phyloP scores from a whole-genome alignment of 306 rosid species.

The Cicer arietinum region DNA sequence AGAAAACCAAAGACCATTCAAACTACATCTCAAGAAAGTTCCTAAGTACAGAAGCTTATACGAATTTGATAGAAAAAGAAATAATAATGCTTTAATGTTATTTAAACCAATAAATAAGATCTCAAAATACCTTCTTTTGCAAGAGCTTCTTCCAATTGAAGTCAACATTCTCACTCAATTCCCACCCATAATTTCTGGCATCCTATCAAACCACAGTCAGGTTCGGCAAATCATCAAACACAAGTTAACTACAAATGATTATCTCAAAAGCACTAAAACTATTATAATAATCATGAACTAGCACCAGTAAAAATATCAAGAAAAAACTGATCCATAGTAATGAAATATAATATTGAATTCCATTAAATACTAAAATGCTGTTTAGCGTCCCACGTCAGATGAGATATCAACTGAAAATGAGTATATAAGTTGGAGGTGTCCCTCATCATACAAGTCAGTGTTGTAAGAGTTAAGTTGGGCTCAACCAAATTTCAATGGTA shows the following conservation, averaged over 20 bases:
- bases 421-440: too few species aligned
- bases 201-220: constrained; percentile 61
- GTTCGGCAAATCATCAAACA: constrained; percentile 23
- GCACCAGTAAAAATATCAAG: constrained; percentile 8
- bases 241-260: constrained; percentile 16
- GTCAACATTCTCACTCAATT: constrained; percentile 79
- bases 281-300: constrained; percentile 16
- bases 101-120: constrained; percentile 20
- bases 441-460: too few species aligned
- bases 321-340: constrained; percentile 4
- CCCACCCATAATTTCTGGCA: constrained; percentile 93
- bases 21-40: constrained; percentile 21
- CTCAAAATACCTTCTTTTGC: constrained; percentile 76
- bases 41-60: background rate
- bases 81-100: constrained; percentile 19
- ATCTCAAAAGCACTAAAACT: constrained; percentile 17
- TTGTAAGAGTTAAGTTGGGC: too few species aligned
- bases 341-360: constrained; percentile 21
- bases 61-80: constrained; percentile 2
- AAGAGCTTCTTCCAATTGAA: constrained; percentile 94
- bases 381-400: too few species aligned
- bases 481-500: too few species aligned
- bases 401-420: too few species aligned
- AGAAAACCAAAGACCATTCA: constrained; percentile 22
- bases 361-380: too few species aligned